Evolutionary conservation across 495 filamentous ascomycete genomes (phyloP), one percentile per base, ranked within the genome.

Genomic region (Penicillium alfredii): DNA sequence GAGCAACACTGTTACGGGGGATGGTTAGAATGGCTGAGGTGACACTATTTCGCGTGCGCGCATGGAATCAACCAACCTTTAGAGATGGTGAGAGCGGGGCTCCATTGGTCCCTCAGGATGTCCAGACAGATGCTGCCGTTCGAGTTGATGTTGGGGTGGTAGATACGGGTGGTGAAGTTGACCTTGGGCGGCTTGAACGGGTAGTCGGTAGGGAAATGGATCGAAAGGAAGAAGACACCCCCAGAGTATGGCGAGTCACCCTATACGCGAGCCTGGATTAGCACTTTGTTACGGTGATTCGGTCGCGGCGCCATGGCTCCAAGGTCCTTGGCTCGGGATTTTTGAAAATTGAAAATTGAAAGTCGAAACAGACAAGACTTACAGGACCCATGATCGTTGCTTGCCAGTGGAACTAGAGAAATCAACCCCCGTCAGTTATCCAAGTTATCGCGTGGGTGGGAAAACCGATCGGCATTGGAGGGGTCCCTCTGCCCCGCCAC

Each of bases 171-270:
- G 44, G 86, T 96, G 77, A 98, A 98, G 81, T 96, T 96, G 68
- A 98, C 92, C 78, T 98, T 98, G 36, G 92, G 92, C 25, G 92
- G 93, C 80, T 98, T 98, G 79, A 98, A 98, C 4, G 92, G 92
- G 68, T 98, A 98, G 74, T 98, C 92, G 72, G 92, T 98, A 45
- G 92, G 92, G 77, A 98, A 98, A 71, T 94, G 86, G 55, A 98
- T 98, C 40, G 82, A 78, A 35, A 98, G 74, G 80, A 98, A 98
- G 78, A 98, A 98, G 47, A 98, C 90, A 51, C 92, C 92, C 54
- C 88, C 85, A 11, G 87, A 85, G 74, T 97, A 98, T 64, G 92
- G 92, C 42, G 86, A 93, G 67, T 98, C 92, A 62, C 80, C 74
- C 86, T 86, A 48, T 51, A 42, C 28, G 1, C 22, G 12, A 24